phyloP scores from a whole-genome alignment of 768 basidiomycete genomes.

The Amyloporia xantha region DNA sequence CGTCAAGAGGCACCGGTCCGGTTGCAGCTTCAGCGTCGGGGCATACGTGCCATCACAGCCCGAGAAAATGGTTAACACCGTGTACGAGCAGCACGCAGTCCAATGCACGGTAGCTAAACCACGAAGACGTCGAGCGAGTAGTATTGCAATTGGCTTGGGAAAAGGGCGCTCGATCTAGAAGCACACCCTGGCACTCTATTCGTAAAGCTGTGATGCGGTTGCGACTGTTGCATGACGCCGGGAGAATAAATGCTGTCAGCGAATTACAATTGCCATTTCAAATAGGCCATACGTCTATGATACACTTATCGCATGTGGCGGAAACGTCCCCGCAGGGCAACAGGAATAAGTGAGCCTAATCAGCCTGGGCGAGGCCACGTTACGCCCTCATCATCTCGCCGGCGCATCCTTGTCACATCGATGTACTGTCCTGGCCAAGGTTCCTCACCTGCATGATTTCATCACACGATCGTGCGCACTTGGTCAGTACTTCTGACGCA shows the following conservation, averaged over 20 bases:
- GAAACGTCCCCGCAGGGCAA: not conserved
- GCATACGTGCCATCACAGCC: no score
- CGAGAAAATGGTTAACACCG: no score
- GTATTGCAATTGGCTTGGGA: no score
- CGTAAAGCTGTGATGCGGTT: no score
- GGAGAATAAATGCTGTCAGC: not conserved
- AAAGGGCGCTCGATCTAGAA: no score
- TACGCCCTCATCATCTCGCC: slow-evolving; percentile 46
- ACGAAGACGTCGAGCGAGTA: no score
- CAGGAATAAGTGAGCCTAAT: not conserved
- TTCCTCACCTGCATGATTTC: slow-evolving; percentile 48
- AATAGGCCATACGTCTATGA: not conserved
- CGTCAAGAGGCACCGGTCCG: no score
- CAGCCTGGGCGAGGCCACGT: slow-evolving; percentile 70
- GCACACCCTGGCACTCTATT: no score
- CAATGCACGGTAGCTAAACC: no score
- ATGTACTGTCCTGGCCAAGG: slow-evolving; percentile 70
- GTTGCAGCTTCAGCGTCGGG: no score
- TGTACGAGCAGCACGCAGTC: no score
- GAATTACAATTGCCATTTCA: not conserved
- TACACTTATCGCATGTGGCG: not conserved
- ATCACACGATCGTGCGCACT: slow-evolving; percentile 7
- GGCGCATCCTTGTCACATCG: slow-evolving; percentile 58
- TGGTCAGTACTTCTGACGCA: slow-evolving; percentile 8
- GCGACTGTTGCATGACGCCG: not conserved